Evolutionary conservation across 768 basidiomycete species (phyloP), one percentile per base, ranked within the genome.

Genomic region (Mycena pura): DNA sequence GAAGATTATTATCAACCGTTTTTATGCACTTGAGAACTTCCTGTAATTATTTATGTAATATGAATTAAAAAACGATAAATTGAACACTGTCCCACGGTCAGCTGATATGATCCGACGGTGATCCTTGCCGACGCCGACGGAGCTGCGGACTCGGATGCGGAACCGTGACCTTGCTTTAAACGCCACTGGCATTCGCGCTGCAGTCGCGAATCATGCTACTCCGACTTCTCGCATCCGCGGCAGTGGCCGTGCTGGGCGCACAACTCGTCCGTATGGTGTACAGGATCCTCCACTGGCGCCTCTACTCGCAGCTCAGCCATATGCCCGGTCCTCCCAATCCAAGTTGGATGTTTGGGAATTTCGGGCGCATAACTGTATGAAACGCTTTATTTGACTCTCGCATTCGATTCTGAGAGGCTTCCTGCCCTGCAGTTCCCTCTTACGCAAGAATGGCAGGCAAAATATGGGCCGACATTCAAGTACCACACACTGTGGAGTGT

Each of bases 391-490:
- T 17, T 29, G 3, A 15, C 14, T 32, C 4, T 36, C 13, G 24
- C 19, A 3, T 13, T 5, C 39, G 22, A 21, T 7, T 11, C 14
- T 24, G 14, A 46, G n/a, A 13, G 6, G 7, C 15, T n/a, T 22
- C 7, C 22, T 0, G 5, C 31, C 15, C 10, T 17, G n/a, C 34
- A 52, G 58, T 39, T 60, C 8, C 6, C 34, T 0, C 1, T 21
- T 13, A 52, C 44, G 15, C 58, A 60, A 40, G 25, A 39, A 39
- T 60, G 58, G 58, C 58, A 60, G 19, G 44, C 43, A 5, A 0
- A 25, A 24, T 63, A 57, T 13, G 56, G 62, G 28, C 62, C 48
- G 21, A 63, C 62, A 2, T 54, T 57, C 22, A 53, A 22, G n/a
- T 53, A 57, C 50, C 48, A 45, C 10, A n/a, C 4, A 1, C 5